Percentiles rank a stretch among this genome's conserved stretches.
Conservation (phyloP, 495 filamentous ascomycete genomes). For the Penicillium soppii region DNA sequence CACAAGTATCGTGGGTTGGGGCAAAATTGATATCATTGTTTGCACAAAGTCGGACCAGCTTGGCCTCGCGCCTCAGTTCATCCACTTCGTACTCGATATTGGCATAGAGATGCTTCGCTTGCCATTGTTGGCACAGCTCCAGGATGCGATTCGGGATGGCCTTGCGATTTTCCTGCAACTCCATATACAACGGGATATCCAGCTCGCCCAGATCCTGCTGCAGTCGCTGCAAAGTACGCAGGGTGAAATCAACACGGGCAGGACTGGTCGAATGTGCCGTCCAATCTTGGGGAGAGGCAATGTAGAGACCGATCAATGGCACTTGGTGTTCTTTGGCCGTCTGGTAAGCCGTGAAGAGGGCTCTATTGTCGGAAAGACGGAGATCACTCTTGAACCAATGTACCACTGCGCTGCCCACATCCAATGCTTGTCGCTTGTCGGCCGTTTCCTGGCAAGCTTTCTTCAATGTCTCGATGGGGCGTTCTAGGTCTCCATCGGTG, state of each 20-base stretch:
- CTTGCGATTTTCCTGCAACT: slow-evolving; percentile 65
- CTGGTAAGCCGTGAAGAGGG: slow-evolving; percentile 63
- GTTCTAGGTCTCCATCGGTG: slow-evolving; percentile 59
- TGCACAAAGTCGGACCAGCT: slow-evolving; percentile 57
- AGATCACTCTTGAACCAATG: slow-evolving; percentile 94
- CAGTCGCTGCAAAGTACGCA: slow-evolving; percentile 65
- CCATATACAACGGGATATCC: slow-evolving; percentile 78
- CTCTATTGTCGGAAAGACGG: slow-evolving; percentile 71
- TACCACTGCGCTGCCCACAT: slow-evolving; percentile 64
- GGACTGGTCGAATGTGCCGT: slow-evolving; percentile 76
- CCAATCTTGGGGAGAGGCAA: slow-evolving; percentile 83
- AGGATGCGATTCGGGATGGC: slow-evolving; percentile 63
- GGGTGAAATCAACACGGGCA: slow-evolving; percentile 74
- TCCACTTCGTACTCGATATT: slow-evolving; percentile 64
- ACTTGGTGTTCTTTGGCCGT: slow-evolving; percentile 62
- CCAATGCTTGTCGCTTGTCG: slow-evolving; percentile 39
- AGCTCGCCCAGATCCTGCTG: slow-evolving; percentile 64
- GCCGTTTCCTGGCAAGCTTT: slow-evolving; percentile 54
- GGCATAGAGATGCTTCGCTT: slow-evolving; percentile 59
- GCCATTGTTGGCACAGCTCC: slow-evolving; percentile 69
- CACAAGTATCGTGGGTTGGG: slow-evolving; percentile 74
- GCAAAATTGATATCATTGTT: slow-evolving; percentile 63
- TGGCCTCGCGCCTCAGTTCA: slow-evolving; percentile 65
- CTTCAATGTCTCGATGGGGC: slow-evolving; percentile 66
- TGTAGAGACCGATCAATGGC: slow-evolving; percentile 72